These are phyloP conservation scores for Erysimum cheiranthoides DNA, from an alignment of 345 rosid genomes.

Conservation along the genomic window DNA sequence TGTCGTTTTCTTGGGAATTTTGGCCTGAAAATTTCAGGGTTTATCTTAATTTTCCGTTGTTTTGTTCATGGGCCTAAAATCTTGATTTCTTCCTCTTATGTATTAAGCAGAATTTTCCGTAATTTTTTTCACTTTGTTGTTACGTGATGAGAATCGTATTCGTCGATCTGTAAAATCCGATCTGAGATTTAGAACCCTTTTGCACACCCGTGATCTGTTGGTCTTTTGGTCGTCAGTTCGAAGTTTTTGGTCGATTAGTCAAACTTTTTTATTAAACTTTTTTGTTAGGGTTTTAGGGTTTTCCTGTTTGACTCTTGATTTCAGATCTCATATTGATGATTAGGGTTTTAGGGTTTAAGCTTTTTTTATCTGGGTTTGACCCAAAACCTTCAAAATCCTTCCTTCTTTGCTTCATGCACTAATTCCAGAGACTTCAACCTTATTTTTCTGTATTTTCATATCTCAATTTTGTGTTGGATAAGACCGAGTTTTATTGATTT, in stretches of 20 bases:
- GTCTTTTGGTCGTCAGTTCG: constrained; percentile 20
- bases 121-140: not conserved
- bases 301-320: constrained; percentile 29
- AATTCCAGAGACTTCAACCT: not conserved
- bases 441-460: not conserved
- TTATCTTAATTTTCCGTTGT: not conserved
- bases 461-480: not conserved
- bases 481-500: not conserved
- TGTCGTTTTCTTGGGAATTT: constrained; percentile 16
- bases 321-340: constrained; percentile 10
- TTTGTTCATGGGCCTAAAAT: not conserved
- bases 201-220: constrained; percentile 16
- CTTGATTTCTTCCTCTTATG: not conserved
- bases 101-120: not conserved
- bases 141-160: not conserved
- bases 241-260: not conserved
- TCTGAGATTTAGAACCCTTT: constrained; percentile 30
- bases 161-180: constrained; percentile 37
- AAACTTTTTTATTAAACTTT: not conserved
- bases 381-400: constrained; percentile 10
- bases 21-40: not conserved
- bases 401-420: not conserved
- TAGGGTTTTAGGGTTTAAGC: constrained; percentile 44
- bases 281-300: constrained; percentile 43
- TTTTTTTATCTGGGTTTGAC: constrained; percentile 21